Evolutionary conservation across 2,329 filamentous ascomycete genomes (phyloP), one percentile per base, ranked within the genome.

Genomic region (Furcasterigmium sp.): DNA sequence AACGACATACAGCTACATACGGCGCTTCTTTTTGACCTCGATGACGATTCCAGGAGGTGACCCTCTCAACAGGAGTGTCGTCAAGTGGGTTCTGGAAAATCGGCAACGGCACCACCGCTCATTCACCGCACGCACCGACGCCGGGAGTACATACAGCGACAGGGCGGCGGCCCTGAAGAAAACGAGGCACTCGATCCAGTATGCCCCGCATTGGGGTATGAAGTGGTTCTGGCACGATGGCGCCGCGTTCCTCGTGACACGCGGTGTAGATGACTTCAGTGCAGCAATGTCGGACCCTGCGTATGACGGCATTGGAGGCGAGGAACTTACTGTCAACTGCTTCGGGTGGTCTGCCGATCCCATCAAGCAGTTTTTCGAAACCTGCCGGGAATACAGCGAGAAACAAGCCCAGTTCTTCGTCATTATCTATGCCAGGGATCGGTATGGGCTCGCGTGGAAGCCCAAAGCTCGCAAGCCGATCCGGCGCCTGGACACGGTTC

Each of bases 321-420:
- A 73, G 48, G 68, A 72, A 36, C 61, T 74, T 29, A 69, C 64
- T 1, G 54, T 76, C 23, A 73, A 69, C 56, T 75, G 70, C 45
- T 62, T 77, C 17, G 72, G 73, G 10, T 67, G 72, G 45, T 77
- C 75, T 2, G 71, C 69, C 1, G 62, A 65, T 2, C 73, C 73
- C 0, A 68, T 76, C 47, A 73, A 68, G 51, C 47, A 43, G 1
- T 68, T 72, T 47, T 65, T 74, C 32, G 63, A 70, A 36, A 58
- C 45, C 0, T 78, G 68, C 42, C 72, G 72, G 8, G 69, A 72
- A 23, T 73, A 66, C 46, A 62, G 70, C 1, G 71, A 75, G 37
- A 62, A 61, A 23, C 65, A 75, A 47, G 63, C 68, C 0, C 68
- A 75, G 47, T 72, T 70, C 47, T 74, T 71, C 17, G 69, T 74